Conservation (phyloP, 2,329 filamentous ascomycete species). For the Chrysoporthe cubensis region DNA sequence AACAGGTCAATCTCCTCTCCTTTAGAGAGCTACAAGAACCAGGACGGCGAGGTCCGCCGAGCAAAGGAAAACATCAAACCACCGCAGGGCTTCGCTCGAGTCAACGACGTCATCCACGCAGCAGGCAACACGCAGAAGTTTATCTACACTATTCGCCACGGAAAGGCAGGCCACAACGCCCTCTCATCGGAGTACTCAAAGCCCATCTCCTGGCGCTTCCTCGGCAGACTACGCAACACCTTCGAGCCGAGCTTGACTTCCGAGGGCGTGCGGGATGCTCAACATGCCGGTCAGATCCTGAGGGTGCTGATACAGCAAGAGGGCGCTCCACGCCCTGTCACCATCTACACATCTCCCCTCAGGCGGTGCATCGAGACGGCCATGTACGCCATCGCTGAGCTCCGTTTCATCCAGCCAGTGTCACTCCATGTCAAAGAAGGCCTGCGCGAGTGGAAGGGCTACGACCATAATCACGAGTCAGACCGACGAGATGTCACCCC, state of each 20-base stretch:
- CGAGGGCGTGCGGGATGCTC: background rate
- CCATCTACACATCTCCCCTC: slow-evolving; percentile 23
- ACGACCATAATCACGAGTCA: slow-evolving; percentile 22
- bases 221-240: slow-evolving; percentile 13
- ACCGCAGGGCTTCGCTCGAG: background rate
- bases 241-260: slow-evolving; percentile 16
- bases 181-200: slow-evolving; percentile 10
- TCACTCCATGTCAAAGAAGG: slow-evolving; percentile 22
- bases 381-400: slow-evolving; percentile 15
- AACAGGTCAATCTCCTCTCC: slow-evolving; percentile 10
- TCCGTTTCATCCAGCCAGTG: background rate
- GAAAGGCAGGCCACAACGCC: slow-evolving; percentile 22
- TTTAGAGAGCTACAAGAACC: slow-evolving; percentile 3
- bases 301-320: background rate
- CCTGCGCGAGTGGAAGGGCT: slow-evolving; percentile 28
- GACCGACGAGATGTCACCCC: slow-evolving; percentile 11
- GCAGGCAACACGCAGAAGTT: slow-evolving; percentile 3
- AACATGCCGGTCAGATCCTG: slow-evolving; percentile 7
- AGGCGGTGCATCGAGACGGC: slow-evolving; percentile 25
- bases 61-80: slow-evolving; percentile 12
- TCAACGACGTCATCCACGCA: background rate
- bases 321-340: background rate
- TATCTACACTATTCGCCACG: slow-evolving; percentile 26
- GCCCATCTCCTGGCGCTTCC: slow-evolving; percentile 23
- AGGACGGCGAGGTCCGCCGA: slow-evolving; percentile 7